phyloP scores from a whole-genome alignment of 768 basidiomycete genomes.

The Termitomyces sp. region DNA sequence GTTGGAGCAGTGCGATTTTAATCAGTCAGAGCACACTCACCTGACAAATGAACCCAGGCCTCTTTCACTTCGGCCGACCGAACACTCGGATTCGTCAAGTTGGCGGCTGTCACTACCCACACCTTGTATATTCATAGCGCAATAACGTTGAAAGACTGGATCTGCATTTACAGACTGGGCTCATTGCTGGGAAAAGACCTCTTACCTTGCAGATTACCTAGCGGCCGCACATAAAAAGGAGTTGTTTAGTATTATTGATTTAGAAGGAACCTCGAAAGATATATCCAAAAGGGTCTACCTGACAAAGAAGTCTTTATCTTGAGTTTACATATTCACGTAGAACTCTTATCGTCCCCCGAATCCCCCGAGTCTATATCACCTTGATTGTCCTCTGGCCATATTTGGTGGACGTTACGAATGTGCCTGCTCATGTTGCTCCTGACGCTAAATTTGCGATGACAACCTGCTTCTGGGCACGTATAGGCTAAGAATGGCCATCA shows the following conservation, averaged over 20 bases:
- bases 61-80: background rate
- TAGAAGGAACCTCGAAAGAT: background rate
- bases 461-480: constrained; percentile 56
- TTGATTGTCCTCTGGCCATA: constrained; percentile 15
- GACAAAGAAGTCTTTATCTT: background rate
- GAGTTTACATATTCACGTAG: background rate
- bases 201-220: background rate
- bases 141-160: background rate
- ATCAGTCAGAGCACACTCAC: background rate
- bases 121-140: background rate
- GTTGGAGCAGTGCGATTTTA: background rate
- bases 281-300: background rate
- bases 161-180: background rate
- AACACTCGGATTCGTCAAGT: background rate
- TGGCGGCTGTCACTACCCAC: background rate
- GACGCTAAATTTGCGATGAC: constrained; percentile 62
- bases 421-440: constrained; percentile 70
- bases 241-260: constrained; percentile 4
- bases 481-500: constrained; percentile 36
- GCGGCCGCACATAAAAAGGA: background rate
- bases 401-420: constrained; percentile 34
- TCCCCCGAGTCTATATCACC: constrained; percentile 16
- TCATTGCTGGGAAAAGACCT: background rate
- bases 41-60: background rate
- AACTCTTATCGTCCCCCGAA: constrained; percentile 9